A percentile compares a stretch with the other conserved stretches of the same genome.
phyloP scores from a whole-genome alignment of 495 filamentous ascomycete species.

The Penicillium riverlandense region DNA sequence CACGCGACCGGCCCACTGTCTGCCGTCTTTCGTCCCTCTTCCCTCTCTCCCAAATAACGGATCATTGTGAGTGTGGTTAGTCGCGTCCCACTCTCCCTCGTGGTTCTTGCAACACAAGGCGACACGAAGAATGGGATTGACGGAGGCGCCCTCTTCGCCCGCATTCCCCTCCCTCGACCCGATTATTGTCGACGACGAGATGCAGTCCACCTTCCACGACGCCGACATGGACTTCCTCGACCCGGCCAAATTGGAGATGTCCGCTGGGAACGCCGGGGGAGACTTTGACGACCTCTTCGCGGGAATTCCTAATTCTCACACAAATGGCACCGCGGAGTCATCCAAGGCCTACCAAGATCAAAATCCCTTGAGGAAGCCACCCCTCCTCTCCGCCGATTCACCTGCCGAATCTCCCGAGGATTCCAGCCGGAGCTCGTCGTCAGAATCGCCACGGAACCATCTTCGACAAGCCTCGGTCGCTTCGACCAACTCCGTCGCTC shows the following conservation, averaged over 20 bases:
- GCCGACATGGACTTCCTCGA: slow-evolving; percentile 40
- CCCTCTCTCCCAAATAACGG: not conserved
- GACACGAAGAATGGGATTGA: slow-evolving; percentile 32
- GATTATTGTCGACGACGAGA: slow-evolving; percentile 40
- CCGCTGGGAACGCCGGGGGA: slow-evolving; percentile 30
- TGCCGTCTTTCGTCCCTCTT: too few relatives aligned
- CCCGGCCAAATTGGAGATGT: slow-evolving; percentile 26
- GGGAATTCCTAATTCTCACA: slow-evolving; percentile 21
- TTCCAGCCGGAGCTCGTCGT: slow-evolving; percentile 38
- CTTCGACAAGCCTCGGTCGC: slow-evolving; percentile 32
- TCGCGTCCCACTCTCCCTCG: slow-evolving; percentile 2
- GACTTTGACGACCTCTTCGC: slow-evolving; percentile 40
- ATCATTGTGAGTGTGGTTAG: slow-evolving; percentile 4
- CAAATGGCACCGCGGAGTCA: slow-evolving; percentile 21
- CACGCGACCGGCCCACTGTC: slow-evolving; percentile 7
- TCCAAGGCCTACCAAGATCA: slow-evolving; percentile 26
- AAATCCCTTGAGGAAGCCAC: slow-evolving; percentile 28
- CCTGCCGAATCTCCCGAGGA: slow-evolving; percentile 37
- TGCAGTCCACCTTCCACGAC: slow-evolving; percentile 35
- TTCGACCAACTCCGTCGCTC: slow-evolving; percentile 32
- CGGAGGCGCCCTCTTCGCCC: slow-evolving; percentile 33
- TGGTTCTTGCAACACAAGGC: not conserved
- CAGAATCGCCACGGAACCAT: slow-evolving; percentile 37
- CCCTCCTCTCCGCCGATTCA: slow-evolving; percentile 30
- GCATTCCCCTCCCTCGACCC: slow-evolving; percentile 36